A percentile compares a stretch with the other conserved stretches of the same genome.
These are phyloP conservation scores for Pelargonium cotyledonis DNA, from an alignment of 441 rosid species.

Conservation along the genomic window DNA sequence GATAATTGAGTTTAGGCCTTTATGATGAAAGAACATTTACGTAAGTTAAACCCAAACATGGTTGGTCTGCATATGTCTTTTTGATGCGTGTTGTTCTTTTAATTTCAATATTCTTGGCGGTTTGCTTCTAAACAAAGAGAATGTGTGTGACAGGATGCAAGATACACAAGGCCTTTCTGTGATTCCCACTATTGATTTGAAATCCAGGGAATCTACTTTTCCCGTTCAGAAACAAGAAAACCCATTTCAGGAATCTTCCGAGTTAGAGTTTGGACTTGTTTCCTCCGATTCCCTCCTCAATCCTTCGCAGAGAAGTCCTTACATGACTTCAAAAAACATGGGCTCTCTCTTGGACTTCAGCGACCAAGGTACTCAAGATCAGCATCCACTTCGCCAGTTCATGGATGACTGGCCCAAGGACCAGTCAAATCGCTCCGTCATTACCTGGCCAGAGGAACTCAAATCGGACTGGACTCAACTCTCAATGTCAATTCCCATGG, in stretches of 20 bases:
- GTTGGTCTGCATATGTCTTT: conserved; percentile 4
- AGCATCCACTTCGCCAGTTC: conserved; percentile 33
- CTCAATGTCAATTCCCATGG: conserved; percentile 67
- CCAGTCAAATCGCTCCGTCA: conserved; percentile 31
- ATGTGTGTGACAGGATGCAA: conserved; percentile 31
- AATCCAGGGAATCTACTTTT: conserved; percentile 28
- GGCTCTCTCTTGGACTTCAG: conserved; percentile 35
- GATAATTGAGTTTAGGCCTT: conserved; percentile 6
- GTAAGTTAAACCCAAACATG: background rate
- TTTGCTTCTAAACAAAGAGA: conserved; percentile 12
- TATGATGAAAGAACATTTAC: background rate
- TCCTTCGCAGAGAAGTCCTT: conserved; percentile 27
- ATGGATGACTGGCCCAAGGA: conserved; percentile 42
- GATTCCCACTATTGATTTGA: conserved; percentile 26
- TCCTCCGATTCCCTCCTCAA: conserved; percentile 42
- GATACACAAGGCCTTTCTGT: conserved; percentile 20
- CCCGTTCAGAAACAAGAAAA: conserved; percentile 30
- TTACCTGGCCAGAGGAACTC: conserved; percentile 53
- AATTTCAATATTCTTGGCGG: background rate
- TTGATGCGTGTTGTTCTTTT: background rate
- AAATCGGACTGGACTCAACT: conserved; percentile 66
- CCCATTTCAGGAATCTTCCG: conserved; percentile 26
- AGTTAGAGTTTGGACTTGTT: conserved; percentile 39
- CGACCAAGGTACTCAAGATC: conserved; percentile 39
- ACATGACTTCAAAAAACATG: conserved; percentile 25